These are phyloP conservation scores for Thelephora ganbajun DNA, from an alignment of 768 basidiomycete genomes.

Conservation along the genomic window DNA sequence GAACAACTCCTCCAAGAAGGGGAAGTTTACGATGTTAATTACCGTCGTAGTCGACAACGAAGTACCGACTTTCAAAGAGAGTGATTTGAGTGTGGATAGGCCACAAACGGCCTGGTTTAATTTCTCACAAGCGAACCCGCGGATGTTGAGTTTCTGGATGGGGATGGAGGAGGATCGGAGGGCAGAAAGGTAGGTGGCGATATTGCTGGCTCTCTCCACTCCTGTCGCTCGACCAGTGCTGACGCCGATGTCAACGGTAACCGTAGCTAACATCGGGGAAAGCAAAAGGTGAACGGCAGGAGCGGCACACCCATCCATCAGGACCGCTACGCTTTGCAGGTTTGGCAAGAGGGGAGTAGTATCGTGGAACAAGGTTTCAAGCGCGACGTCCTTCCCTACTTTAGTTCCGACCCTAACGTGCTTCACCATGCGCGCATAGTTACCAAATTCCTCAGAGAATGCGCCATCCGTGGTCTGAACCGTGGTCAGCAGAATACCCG, in stretches of 20 bases:
- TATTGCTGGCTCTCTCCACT: conserved; percentile 2
- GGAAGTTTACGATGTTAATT: conserved; percentile 9
- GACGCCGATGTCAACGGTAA: conserved; percentile 8
- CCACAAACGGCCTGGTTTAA: conserved; percentile 4
- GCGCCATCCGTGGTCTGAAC: conserved; percentile 1
- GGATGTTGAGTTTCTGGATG: conserved; percentile 8
- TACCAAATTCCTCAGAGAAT: not conserved
- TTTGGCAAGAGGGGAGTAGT: conserved; percentile 3
- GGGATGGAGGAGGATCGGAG: not conserved
- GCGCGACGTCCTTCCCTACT: conserved; percentile 6
- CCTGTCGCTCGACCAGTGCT: not conserved
- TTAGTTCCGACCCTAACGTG: not conserved
- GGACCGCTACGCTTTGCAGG: conserved; percentile 5
- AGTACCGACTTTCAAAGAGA: conserved; percentile 8
- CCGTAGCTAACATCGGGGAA: not conserved
- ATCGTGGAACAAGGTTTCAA: not conserved
- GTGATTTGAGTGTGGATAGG: conserved; percentile 7
- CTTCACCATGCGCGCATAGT: conserved; percentile 5
- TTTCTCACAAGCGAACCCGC: conserved; percentile 7
- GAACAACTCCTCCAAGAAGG: conserved; percentile 8
- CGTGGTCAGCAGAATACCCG: not conserved
- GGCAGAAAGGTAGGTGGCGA: conserved; percentile 4
- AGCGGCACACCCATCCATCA: conserved; percentile 7
- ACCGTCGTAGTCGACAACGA: conserved; percentile 8
- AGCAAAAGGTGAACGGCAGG: conserved; percentile 2